Evolutionary conservation across 352 stramenopile species (phyloP).

Genomic region (Pythium sp.): DNA sequence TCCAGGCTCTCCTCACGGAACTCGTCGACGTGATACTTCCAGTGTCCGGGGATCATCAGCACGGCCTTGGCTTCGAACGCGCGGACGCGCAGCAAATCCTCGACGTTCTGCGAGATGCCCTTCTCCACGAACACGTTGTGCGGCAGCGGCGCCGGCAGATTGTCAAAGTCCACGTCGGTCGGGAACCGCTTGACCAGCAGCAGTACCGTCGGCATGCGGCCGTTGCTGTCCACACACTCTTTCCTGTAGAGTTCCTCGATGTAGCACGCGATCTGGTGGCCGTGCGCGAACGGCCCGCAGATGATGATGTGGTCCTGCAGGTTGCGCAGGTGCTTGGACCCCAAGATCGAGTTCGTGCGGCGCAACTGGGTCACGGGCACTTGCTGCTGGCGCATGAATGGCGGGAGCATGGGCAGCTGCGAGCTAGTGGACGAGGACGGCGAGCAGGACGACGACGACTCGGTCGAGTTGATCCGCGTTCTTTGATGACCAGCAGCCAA

Average conservation of each 20-base stretch:
- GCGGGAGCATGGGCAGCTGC: constrained; percentile 10
- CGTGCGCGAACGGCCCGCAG: constrained; percentile 38
- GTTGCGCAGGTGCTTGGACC: constrained; percentile 12
- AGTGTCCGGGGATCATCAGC: constrained; percentile 49
- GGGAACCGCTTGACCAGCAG: constrained; percentile 44
- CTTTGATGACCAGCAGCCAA: background rate
- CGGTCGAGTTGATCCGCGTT: constrained; percentile 9
- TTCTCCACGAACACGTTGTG: constrained; percentile 43
- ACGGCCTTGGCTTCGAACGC: constrained; percentile 38
- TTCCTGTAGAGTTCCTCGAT: constrained; percentile 38
- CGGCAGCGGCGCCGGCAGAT: constrained; percentile 26
- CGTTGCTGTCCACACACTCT: constrained; percentile 14
- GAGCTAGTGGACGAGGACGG: background rate
- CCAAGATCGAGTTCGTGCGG: constrained; percentile 23
- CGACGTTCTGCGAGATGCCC: constrained; percentile 44
- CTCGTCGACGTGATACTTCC: constrained; percentile 42
- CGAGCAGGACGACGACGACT: background rate
- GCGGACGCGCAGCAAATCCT: constrained; percentile 49
- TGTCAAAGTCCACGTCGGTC: constrained; percentile 29
- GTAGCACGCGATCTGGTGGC: constrained; percentile 38
- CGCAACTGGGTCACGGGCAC: constrained; percentile 2
- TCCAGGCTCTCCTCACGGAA: constrained; percentile 30
- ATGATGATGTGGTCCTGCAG: constrained; percentile 45
- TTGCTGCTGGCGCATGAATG: constrained; percentile 7
- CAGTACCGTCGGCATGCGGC: constrained; percentile 23